A percentile compares a stretch with the other conserved stretches of the same genome.
These are phyloP conservation scores for Sphaerostilbella broomeana DNA, from an alignment of 2,329 filamentous ascomycete genomes.

Conservation along the genomic window DNA sequence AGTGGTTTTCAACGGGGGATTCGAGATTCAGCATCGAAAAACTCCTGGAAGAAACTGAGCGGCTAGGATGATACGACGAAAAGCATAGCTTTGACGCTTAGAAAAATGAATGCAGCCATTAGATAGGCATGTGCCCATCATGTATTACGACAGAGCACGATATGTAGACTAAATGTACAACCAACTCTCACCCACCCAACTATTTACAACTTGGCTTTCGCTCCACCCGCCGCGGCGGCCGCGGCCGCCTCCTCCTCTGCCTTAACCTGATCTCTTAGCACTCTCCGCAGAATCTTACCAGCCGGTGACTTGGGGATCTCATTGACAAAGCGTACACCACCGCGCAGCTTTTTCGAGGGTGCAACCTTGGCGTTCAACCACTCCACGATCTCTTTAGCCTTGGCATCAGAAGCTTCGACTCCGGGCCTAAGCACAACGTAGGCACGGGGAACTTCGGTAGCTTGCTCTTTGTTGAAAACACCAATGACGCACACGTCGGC, in stretches of 20 bases:
- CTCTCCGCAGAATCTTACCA: slow-evolving; percentile 42
- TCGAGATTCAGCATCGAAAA: slow-evolving; percentile 73
- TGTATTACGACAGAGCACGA: no score
- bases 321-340: slow-evolving; percentile 62
- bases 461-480: slow-evolving; percentile 49
- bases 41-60: slow-evolving; percentile 84
- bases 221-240: slow-evolving; percentile 5
- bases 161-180: no score
- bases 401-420: slow-evolving; percentile 26
- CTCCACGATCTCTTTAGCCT: slow-evolving; percentile 28
- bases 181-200: neutral
- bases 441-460: slow-evolving; percentile 60
- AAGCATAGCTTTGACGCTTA: neutral
- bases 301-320: slow-evolving; percentile 63
- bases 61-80: slow-evolving; percentile 44
- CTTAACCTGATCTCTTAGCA: slow-evolving; percentile 41
- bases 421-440: slow-evolving; percentile 33
- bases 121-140: neutral
- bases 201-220: slow-evolving; percentile 32
- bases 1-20: slow-evolving; percentile 78
- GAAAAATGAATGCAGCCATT: neutral
- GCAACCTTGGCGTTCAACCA: slow-evolving; percentile 53
- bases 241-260: slow-evolving; percentile 24
- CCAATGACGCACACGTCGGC: slow-evolving; percentile 61
- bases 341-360: slow-evolving; percentile 61